Conservation (phyloP, 164 flowering plant genomes). For the Aristolochia contorta region DNA sequence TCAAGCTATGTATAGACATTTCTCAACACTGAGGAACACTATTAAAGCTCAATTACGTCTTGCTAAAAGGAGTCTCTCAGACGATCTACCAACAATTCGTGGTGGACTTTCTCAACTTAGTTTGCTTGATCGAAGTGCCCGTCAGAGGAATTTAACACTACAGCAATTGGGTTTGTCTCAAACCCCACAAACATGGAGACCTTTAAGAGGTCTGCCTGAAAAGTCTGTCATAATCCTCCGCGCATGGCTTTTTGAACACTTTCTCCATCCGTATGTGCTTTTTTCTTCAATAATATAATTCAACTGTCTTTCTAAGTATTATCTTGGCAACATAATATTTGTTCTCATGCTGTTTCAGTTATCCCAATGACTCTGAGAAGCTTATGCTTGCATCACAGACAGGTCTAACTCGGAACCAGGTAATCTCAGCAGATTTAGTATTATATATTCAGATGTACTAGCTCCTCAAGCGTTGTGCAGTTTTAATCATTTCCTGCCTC, state of each 20-base stretch:
- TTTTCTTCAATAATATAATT: not conserved
- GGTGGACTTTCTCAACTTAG: slow-evolving; percentile 45
- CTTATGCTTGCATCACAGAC: slow-evolving; percentile 78
- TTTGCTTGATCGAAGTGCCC: slow-evolving; percentile 42
- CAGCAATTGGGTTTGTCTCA: slow-evolving; percentile 59
- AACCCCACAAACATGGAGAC: slow-evolving; percentile 62
- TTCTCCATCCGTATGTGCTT: slow-evolving; percentile 75
- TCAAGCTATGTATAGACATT: slow-evolving; percentile 79
- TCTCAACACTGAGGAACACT: slow-evolving; percentile 56
- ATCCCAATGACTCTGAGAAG: slow-evolving; percentile 85
- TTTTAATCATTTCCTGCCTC: too few species aligned
- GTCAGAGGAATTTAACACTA: slow-evolving; percentile 34
- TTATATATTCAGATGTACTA: too few species aligned
- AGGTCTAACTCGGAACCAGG: slow-evolving; percentile 79
- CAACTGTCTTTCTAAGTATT: not conserved
- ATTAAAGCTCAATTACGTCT: slow-evolving; percentile 44
- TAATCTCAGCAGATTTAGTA: slow-evolving; percentile 11
- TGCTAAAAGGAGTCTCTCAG: slow-evolving; percentile 24
- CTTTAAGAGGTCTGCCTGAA: slow-evolving; percentile 82
- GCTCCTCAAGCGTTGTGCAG: too few species aligned
- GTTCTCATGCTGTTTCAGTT: slow-evolving; percentile 25
- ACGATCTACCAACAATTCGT: slow-evolving; percentile 36
- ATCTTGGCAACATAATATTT: slow-evolving; percentile 1
- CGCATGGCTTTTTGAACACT: slow-evolving; percentile 90
- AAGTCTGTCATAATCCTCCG: slow-evolving; percentile 74